phyloP scores from a whole-genome alignment of 441 rosid genomes.

The Pelargonium cotyledonis region DNA sequence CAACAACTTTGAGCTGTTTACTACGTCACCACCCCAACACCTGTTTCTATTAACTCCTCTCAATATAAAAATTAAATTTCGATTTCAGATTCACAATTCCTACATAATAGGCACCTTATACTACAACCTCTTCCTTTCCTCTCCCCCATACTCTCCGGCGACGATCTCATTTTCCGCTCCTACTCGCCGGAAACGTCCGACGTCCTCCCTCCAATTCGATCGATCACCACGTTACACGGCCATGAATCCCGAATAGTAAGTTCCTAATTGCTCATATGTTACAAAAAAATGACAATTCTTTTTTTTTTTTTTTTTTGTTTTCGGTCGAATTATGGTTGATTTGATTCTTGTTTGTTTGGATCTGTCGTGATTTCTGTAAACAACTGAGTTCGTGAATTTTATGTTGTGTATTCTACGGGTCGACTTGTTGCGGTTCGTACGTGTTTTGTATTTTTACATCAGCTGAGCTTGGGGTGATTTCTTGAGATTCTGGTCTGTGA shows the following conservation, averaged over 20 bases:
- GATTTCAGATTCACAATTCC: conserved; percentile 1
- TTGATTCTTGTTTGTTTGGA: neutral
- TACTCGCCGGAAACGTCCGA: conserved; percentile 12
- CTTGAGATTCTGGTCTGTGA: neutral
- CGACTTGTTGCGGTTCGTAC: neutral
- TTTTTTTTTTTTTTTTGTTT: neutral
- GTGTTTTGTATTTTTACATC: neutral
- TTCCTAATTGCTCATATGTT: neutral
- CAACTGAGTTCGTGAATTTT: neutral
- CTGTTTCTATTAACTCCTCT: neutral
- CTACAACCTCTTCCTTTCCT: neutral
- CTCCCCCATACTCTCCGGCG: conserved; percentile 16
- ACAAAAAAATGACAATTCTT: neutral
- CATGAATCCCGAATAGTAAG: conserved; percentile 98
- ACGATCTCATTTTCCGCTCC: conserved; percentile 19
- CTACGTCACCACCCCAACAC: conserved; percentile 1
- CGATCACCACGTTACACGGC: conserved; percentile 19
- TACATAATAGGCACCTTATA: neutral
- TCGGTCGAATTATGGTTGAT: neutral
- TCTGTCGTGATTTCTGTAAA: neutral
- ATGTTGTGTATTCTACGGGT: too few relatives aligned
- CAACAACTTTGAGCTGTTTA: neutral
- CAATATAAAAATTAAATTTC: neutral
- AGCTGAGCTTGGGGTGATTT: neutral
- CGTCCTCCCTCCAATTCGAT: conserved; percentile 9